Evolutionary conservation across 148 eudicot genomes (phyloP).

Genomic region (Drosera capensis): DNA sequence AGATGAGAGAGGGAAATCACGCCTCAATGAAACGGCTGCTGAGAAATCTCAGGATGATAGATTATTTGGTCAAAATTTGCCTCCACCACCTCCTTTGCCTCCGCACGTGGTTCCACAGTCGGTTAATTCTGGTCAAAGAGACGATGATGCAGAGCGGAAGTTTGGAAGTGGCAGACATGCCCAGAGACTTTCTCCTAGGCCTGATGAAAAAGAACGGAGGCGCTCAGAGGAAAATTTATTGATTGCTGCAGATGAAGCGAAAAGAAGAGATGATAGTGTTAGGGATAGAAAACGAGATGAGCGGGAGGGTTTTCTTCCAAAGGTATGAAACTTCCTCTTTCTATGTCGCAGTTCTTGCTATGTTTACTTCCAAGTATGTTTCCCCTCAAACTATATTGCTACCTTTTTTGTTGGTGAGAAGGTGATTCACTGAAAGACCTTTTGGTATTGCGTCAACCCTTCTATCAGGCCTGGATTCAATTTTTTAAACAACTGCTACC

Average conservation of each 20-base stretch:
- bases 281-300: slow-evolving; percentile 94
- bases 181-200: slow-evolving; percentile 89
- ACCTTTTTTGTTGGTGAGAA: too few species aligned
- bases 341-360: too few species aligned
- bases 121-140: slow-evolving; percentile 54
- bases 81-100: slow-evolving; percentile 96
- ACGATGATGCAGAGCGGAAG: slow-evolving; percentile 82
- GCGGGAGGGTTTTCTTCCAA: slow-evolving; percentile 35
- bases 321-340: slow-evolving; percentile 29
- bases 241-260: slow-evolving; percentile 50
- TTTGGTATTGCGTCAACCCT: too few species aligned
- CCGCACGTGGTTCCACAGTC: slow-evolving; percentile 88
- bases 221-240: slow-evolving; percentile 75
- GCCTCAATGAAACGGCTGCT: slow-evolving; percentile 38
- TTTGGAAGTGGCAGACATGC: slow-evolving; percentile 57
- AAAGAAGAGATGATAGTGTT: slow-evolving; percentile 86
- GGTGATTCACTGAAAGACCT: too few species aligned
- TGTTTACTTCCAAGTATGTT: too few species aligned
- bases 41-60: slow-evolving; percentile 85
- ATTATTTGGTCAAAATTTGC: slow-evolving; percentile 70
- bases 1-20: slow-evolving; percentile 66
- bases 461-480: too few species aligned
- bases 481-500: too few species aligned
- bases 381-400: too few species aligned
- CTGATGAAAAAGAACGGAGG: slow-evolving; percentile 87